A percentile compares a stretch with the other conserved stretches of the same genome.
Conservation (phyloP, 2,329 filamentous ascomycete genomes). For the Trichoderma sp. region DNA sequence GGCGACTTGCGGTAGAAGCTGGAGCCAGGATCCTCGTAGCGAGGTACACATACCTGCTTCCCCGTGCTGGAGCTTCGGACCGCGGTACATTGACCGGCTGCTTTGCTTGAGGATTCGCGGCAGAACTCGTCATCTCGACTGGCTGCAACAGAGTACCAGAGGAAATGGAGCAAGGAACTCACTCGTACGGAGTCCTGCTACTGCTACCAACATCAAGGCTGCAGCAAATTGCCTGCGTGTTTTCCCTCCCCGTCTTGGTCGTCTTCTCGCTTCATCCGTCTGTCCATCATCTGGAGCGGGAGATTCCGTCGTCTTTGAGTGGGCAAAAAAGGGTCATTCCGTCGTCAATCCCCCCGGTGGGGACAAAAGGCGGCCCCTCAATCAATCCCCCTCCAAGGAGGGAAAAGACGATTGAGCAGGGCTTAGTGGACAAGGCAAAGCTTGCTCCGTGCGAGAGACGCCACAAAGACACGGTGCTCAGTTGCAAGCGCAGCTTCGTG, state of each 20-base stretch:
- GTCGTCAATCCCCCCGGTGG: background rate
- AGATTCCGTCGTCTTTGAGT: background rate
- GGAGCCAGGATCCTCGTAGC: background rate
- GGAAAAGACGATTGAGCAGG: background rate
- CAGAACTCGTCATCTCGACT: background rate
- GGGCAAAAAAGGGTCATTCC: background rate
- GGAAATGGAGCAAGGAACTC: no score
- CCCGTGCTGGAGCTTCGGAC: background rate
- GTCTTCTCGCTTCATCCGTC: background rate
- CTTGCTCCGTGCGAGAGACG: background rate
- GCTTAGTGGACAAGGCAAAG: constrained; percentile 1
- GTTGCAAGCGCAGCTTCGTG: background rate
- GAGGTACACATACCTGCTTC: background rate
- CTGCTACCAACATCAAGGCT: no score
- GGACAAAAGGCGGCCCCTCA: background rate
- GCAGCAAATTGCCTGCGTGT: no score
- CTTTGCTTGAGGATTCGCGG: background rate
- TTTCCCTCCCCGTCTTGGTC: background rate
- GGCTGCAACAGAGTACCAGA: no score
- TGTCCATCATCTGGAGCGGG: background rate
- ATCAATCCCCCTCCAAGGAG: background rate
- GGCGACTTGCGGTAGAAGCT: no score
- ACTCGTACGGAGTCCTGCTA: no score
- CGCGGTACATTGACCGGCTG: constrained; percentile 4
- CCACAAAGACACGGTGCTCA: background rate